Evolutionary conservation across 2,329 filamentous ascomycete genomes (phyloP), one percentile per base, ranked within the genome.

Genomic region (Aspergillus brunneoviolaceus): DNA sequence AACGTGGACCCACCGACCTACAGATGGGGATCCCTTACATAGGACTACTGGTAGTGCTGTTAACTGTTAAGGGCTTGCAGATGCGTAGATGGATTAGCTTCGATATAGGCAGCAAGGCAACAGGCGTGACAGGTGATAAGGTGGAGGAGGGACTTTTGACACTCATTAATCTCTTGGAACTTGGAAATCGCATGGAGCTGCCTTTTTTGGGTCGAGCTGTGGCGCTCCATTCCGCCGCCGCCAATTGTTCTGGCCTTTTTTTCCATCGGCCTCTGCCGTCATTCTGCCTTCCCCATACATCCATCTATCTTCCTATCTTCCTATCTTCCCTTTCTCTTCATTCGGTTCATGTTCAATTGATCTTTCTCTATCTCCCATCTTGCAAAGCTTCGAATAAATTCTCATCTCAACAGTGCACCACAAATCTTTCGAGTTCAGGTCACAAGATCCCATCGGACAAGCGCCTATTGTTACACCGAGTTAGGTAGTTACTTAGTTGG

Each of bases 201-300:
- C 53, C 53, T 55, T 16, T 55, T 55, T 35, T 48, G n/a, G 53
- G 27, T 45, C 39, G 42, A 53, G 42, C 51, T 27, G 48, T 27
- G 51, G 51, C 51, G 35, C 23, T 47, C 23, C 23, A 23, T 47
- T 25, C 33, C 53, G 25, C 49, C 53, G 25, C 49, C 23, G 49
- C 21, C 49, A 4, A 16, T n/a, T 27, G 33, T 16, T 31, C 29
- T 48, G 25, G 27, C 16, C 33, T 52, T 55, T 10, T 21, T 23
- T 23, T 23, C 4, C 3, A 5, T 49, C 29, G 12, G 31, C 39
- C 39, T 48, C 47, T 35, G 33, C 21, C 51, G 33, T 45, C 39
- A 55, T 55, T 42, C 29, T 49, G 35, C 27, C 27, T 29, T 29
- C 2, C 7, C 7, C 27, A 9, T 29, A 29, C 27, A 10, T 29